These are phyloP conservation scores for Nidula microcarpa DNA, from an alignment of 768 basidiomycete species.

Conservation along the genomic window DNA sequence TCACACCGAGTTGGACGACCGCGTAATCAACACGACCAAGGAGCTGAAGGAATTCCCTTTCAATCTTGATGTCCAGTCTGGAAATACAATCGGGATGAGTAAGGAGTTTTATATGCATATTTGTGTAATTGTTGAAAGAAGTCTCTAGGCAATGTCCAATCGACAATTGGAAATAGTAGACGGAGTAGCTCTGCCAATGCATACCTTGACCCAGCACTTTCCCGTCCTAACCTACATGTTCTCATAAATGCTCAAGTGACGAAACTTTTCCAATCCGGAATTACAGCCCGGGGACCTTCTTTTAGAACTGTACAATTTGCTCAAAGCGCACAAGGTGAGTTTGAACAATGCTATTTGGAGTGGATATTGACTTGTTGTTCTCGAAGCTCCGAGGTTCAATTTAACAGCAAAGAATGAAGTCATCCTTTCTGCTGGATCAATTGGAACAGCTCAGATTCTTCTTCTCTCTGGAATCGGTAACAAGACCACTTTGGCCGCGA, in stretches of 20 bases:
- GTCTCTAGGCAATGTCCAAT: background rate
- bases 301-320: no score
- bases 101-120: background rate
- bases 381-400: background rate
- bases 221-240: slow-evolving; percentile 18
- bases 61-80: background rate
- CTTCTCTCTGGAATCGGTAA: slow-evolving; percentile 18
- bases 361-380: no score
- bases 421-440: slow-evolving; percentile 13
- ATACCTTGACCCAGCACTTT: slow-evolving; percentile 11
- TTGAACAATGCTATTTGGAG: no score
- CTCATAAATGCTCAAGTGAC: slow-evolving; percentile 14
- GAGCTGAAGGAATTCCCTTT: background rate
- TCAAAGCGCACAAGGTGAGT: no score
- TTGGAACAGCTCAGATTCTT: slow-evolving; percentile 20
- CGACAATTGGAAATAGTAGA: slow-evolving; percentile 8
- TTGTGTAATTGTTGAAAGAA: background rate
- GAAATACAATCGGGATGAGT: background rate
- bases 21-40: background rate
- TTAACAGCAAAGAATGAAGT: background rate
- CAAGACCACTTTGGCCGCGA: background rate
- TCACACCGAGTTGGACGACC: background rate
- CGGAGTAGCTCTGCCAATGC: slow-evolving; percentile 15
- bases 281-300: background rate
- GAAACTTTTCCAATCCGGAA: slow-evolving; percentile 5